phyloP scores from a whole-genome alignment of 148 eudicot genomes.

The Arbutus unedo region DNA sequence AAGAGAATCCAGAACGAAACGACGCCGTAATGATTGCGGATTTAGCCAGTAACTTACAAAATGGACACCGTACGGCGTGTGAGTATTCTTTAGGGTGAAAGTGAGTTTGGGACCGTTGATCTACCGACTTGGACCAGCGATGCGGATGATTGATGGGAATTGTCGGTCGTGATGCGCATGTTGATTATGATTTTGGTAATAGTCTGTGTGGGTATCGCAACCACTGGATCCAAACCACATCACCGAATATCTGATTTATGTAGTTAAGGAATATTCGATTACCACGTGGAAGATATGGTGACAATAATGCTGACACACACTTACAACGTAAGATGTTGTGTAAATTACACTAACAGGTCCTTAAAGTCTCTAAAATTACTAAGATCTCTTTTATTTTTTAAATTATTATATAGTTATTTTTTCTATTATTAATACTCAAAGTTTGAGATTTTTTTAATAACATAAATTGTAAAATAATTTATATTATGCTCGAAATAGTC shows the following conservation, averaged over 20 bases:
- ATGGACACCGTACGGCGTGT: neutral
- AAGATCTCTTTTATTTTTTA: too few relatives aligned
- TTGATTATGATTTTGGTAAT: neutral
- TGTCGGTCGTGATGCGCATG: neutral
- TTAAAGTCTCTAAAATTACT: too few relatives aligned
- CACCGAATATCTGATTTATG: neutral
- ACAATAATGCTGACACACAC: too few relatives aligned
- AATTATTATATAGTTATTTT: too few relatives aligned
- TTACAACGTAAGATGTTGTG: too few relatives aligned
- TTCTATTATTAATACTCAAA: too few relatives aligned
- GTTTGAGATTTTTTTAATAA: too few relatives aligned
- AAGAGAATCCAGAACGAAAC: neutral
- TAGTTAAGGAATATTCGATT: neutral
- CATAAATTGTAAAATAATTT: too few relatives aligned
- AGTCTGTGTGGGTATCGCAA: neutral
- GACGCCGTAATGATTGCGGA: neutral
- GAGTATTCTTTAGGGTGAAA: neutral
- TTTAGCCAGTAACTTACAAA: neutral
- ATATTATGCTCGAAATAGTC: too few relatives aligned
- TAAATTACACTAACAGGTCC: too few relatives aligned
- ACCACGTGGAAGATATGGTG: too few relatives aligned
- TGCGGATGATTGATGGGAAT: neutral
- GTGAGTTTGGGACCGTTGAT: neutral
- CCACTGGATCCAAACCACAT: neutral
- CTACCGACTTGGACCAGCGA: neutral